Evolutionary conservation across 208 protist species (phyloP).

Genomic region (Entamoeba invadens): DNA sequence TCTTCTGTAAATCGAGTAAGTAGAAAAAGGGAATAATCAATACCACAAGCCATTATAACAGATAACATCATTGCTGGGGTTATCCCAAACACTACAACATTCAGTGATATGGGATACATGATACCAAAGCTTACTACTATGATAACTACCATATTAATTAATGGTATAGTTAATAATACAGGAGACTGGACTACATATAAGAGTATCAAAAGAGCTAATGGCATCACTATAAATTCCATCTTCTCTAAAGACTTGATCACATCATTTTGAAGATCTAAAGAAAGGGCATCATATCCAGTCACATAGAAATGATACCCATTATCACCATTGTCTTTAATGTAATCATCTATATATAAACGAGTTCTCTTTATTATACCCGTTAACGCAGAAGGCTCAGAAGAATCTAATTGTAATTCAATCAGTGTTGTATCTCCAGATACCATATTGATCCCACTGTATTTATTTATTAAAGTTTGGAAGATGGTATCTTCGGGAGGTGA

Average conservation of each 20-base stretch:
- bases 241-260: background rate
- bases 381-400: background rate
- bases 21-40: conserved; percentile 44
- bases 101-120: background rate
- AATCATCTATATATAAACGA: background rate
- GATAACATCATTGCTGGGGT: background rate
- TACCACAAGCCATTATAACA: background rate
- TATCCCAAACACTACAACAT: background rate
- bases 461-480: background rate
- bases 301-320: background rate
- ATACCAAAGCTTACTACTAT: background rate
- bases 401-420: background rate
- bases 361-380: background rate
- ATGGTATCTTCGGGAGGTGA: background rate
- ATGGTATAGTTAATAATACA: background rate
- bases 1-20: conserved; percentile 45
- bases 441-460: background rate
- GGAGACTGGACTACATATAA: background rate
- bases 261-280: background rate
- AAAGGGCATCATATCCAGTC: background rate
- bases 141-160: background rate
- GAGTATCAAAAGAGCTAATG: background rate
- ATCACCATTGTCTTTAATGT: background rate
- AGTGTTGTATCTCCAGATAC: background rate
- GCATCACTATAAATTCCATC: background rate